A percentile compares a stretch with the other conserved stretches of the same genome.
Conservation (phyloP, 2,329 filamentous ascomycete genomes). For the Colletotrichum sp. region DNA sequence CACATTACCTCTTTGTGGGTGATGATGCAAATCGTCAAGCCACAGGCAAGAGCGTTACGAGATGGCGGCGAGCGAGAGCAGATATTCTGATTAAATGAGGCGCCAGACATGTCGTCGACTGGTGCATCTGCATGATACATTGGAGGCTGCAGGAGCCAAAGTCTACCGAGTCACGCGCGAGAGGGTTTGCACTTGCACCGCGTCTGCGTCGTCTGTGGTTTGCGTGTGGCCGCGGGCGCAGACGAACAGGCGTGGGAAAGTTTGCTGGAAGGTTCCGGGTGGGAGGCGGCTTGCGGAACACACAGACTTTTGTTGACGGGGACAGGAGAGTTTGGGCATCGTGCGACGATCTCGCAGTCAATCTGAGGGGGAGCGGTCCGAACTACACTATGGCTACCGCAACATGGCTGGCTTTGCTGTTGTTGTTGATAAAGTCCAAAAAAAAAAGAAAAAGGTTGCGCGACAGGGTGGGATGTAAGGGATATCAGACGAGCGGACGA, state of each 20-base stretch:
- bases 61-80: background rate
- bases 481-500: background rate
- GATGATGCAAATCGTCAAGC: background rate
- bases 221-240: background rate
- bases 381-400: background rate
- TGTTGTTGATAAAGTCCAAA: background rate
- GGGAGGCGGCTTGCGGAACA: background rate
- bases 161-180: slow-evolving; percentile 11
- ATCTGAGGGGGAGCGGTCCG: background rate
- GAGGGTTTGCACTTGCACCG: background rate
- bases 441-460: background rate
- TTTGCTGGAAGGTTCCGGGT: slow-evolving; percentile 9
- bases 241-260: background rate
- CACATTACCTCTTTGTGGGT: background rate
- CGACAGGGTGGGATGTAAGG: background rate
- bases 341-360: background rate
- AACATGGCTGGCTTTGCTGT: background rate
- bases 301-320: background rate
- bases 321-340: background rate
- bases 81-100: background rate
- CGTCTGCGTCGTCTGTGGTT: background rate
- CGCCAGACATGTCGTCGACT: background rate
- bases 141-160: slow-evolving; percentile 2
- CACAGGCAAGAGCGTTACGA: background rate
- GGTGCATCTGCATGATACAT: background rate